These are phyloP conservation scores for Penicillium steckii DNA, from an alignment of 495 filamentous ascomycete genomes.

Conservation along the genomic window DNA sequence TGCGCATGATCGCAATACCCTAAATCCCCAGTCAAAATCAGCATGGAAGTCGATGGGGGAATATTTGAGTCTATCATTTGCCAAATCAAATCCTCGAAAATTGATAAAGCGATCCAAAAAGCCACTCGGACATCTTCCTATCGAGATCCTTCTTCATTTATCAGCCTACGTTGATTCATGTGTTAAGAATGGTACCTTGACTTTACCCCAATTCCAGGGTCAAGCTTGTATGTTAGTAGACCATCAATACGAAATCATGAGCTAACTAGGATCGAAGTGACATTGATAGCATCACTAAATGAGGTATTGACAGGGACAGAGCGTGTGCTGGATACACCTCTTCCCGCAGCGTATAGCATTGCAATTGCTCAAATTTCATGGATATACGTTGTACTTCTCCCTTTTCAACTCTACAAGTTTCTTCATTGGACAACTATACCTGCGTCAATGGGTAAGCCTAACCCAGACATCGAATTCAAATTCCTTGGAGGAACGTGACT, in stretches of 20 bases:
- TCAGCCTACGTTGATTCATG: slow-evolving; percentile 62
- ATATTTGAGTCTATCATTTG: slow-evolving; percentile 69
- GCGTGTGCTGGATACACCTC: slow-evolving; percentile 78
- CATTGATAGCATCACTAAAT: slow-evolving; percentile 54
- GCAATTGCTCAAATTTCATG: slow-evolving; percentile 84
- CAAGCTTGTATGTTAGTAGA: slow-evolving; percentile 36
- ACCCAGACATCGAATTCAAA: not conserved
- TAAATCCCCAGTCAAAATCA: slow-evolving; percentile 47
- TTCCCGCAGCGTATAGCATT: slow-evolving; percentile 86
- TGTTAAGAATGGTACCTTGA: slow-evolving; percentile 55
- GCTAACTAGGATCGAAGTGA: slow-evolving; percentile 19
- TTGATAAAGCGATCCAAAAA: slow-evolving; percentile 62
- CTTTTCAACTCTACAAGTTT: slow-evolving; percentile 70
- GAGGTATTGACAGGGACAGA: slow-evolving; percentile 75
- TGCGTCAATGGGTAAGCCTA: slow-evolving; percentile 58
- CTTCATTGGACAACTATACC: slow-evolving; percentile 79
- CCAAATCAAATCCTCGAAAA: slow-evolving; percentile 71
- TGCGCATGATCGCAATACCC: slow-evolving; percentile 53
- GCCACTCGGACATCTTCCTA: slow-evolving; percentile 70
- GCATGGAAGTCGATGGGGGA: slow-evolving; percentile 62
- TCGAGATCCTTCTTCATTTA: slow-evolving; percentile 74
- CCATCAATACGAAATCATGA: not conserved
- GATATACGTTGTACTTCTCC: slow-evolving; percentile 79
- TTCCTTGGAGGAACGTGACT: not conserved
- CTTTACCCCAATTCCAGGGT: slow-evolving; percentile 41